Conservation (phyloP, 768 basidiomycete species). For the Phylloporus rhodoxanthus region DNA sequence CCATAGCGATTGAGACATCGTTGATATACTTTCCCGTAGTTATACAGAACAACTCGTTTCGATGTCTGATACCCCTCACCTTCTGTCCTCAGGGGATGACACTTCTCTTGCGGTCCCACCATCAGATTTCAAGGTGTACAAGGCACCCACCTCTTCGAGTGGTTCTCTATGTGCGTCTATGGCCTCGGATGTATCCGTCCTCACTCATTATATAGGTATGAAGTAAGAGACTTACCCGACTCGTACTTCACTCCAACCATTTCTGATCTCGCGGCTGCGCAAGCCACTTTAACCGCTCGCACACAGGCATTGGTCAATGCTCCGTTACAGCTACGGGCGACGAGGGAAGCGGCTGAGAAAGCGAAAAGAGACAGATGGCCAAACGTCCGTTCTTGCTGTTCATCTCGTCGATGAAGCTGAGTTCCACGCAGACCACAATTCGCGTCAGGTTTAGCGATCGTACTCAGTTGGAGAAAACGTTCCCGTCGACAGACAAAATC, state of each 20-base stretch:
- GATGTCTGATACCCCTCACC: constrained; percentile 23
- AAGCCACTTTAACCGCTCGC: constrained; percentile 54
- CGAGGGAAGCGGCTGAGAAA: constrained; percentile 57
- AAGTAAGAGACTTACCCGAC: constrained; percentile 55
- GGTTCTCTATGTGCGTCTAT: constrained; percentile 32
- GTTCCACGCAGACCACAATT: constrained; percentile 59
- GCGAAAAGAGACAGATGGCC: constrained; percentile 67
- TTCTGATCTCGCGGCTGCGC: constrained; percentile 65
- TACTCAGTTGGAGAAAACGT: constrained; percentile 72
- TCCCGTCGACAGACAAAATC: constrained; percentile 76
- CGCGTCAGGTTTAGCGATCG: constrained; percentile 77
- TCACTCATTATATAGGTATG: constrained; percentile 4
- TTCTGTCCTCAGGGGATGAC: neutral
- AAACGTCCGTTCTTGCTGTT: constrained; percentile 37
- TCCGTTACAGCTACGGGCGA: constrained; percentile 60
- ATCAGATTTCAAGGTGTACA: constrained; percentile 45
- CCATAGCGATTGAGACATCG: constrained; percentile 7
- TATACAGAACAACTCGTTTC: constrained; percentile 11
- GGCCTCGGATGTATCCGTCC: neutral
- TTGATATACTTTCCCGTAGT: constrained; percentile 15
- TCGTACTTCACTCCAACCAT: constrained; percentile 68
- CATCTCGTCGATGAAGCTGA: constrained; percentile 8
- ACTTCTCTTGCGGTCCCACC: constrained; percentile 3
- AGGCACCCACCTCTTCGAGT: constrained; percentile 32
- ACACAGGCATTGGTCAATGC: constrained; percentile 61